Evolutionary conservation across 2,329 filamentous ascomycete species (phyloP).

Genomic region (Botrytis paeoniae): DNA sequence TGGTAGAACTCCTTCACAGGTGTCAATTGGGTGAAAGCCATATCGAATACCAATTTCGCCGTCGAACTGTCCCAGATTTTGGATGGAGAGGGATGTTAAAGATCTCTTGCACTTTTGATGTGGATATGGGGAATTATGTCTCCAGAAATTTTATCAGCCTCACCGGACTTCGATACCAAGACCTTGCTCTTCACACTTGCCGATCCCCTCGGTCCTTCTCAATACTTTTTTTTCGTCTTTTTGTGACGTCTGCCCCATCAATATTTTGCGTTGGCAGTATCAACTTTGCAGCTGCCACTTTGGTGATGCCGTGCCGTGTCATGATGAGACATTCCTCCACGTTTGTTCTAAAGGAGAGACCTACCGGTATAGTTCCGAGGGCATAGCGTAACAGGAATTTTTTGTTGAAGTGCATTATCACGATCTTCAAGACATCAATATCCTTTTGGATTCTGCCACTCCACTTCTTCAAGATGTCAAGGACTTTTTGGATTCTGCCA

Average conservation of each 20-base stretch:
- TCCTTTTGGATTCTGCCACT: slow-evolving; percentile 3
- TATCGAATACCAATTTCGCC: background rate
- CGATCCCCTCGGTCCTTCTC: background rate
- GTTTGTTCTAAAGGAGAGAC: background rate
- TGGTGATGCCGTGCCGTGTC: background rate
- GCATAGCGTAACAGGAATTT: background rate
- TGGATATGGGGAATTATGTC: background rate
- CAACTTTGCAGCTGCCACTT: background rate
- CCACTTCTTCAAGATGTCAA: background rate
- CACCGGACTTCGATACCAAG: background rate
- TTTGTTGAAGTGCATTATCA: slow-evolving; percentile 1
- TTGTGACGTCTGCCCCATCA: background rate
- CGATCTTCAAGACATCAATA: background rate
- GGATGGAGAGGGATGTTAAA: slow-evolving; percentile 10
- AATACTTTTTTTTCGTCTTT: background rate
- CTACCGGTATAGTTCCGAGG: background rate
- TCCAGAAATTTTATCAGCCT: background rate
- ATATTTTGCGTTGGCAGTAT: slow-evolving; percentile 4
- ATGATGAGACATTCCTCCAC: slow-evolving; percentile 11
- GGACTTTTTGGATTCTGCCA: background rate
- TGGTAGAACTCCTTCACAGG: slow-evolving; percentile 8
- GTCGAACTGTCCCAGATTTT: background rate
- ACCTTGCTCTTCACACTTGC: background rate
- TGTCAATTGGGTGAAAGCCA: slow-evolving; percentile 4
- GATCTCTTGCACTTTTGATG: background rate